These are phyloP conservation scores for Xylaria longipes DNA, from an alignment of 495 filamentous ascomycete species.

Conservation along the genomic window DNA sequence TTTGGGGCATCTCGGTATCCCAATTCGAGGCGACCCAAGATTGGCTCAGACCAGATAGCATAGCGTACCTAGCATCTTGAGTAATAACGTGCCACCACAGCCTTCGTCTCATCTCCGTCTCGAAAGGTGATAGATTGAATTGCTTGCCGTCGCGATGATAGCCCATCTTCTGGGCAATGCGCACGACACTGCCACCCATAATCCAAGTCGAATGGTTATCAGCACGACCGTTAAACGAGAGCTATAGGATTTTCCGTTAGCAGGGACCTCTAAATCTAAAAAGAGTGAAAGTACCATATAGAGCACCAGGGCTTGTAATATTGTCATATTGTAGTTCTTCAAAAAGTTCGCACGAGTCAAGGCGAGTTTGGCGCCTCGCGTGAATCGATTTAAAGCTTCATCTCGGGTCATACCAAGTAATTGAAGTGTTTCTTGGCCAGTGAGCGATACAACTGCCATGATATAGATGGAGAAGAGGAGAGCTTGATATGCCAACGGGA, in stretches of 20 bases:
- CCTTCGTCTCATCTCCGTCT: conserved; percentile 65
- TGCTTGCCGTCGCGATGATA: conserved; percentile 58
- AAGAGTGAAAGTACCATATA: conserved; percentile 50
- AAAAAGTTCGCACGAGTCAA: conserved; percentile 46
- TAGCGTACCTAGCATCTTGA: conserved; percentile 58
- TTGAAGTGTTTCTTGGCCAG: conserved; percentile 39
- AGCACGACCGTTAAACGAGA: conserved; percentile 49
- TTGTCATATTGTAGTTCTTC: conserved; percentile 60
- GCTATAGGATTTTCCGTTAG: conserved; percentile 31
- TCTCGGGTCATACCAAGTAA: conserved; percentile 42
- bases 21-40: conserved; percentile 49
- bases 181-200: conserved; percentile 47
- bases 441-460: conserved; percentile 40
- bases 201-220: conserved; percentile 47
- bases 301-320: conserved; percentile 65
- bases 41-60: conserved; percentile 66
- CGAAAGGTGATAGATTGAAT: conserved; percentile 62
- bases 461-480: conserved; percentile 49
- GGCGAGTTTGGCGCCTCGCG: conserved; percentile 40
- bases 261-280: too few relatives aligned
- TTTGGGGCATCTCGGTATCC: conserved; percentile 57
- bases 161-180: conserved; percentile 51
- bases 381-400: conserved; percentile 37
- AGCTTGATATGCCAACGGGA: conserved; percentile 43
- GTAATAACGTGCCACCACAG: conserved; percentile 67